Evolutionary conservation across 1,139 yeast genomes (phyloP).

Genomic region (Candida pseudocylindracea): DNA sequence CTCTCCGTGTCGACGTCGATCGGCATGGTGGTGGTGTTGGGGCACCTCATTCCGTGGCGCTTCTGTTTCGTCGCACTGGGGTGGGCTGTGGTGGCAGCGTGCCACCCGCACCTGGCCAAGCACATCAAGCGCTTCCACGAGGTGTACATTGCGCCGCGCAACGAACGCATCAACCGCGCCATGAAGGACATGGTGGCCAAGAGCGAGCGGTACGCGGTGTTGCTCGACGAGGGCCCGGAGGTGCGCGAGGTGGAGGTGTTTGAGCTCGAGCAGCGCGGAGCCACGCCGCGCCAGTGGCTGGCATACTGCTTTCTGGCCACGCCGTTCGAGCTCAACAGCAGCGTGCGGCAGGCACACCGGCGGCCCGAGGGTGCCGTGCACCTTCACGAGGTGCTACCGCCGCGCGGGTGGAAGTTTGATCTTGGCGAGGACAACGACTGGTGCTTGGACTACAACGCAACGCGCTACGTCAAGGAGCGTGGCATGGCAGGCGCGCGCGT

Average conservation of each 20-base stretch:
- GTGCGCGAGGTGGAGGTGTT: conserved; percentile 43
- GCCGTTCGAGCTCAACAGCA: conserved; percentile 29
- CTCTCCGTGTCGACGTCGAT: conserved; percentile 14
- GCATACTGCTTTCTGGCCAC: conserved; percentile 12
- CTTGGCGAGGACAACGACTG: conserved; percentile 32
- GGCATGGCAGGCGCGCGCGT: conserved; percentile 5
- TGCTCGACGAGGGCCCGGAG: conserved; percentile 50
- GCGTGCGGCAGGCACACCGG: conserved; percentile 28
- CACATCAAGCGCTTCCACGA: conserved; percentile 2
- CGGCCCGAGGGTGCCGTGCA: conserved; percentile 41
- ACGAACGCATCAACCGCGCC: conserved; percentile 1
- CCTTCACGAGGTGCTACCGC: conserved; percentile 38
- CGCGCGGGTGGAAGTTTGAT: conserved; percentile 56
- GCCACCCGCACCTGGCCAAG: conserved; percentile 6
- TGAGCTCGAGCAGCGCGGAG: conserved; percentile 49
- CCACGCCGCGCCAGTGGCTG: conserved; percentile 37
- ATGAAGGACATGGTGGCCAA: conserved; percentile 5
- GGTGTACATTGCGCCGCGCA: conserved; percentile 1
- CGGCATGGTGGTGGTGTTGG: conserved; percentile 20
- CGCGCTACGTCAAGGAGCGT: conserved; percentile 28
- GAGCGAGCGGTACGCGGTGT: conserved; percentile 21
- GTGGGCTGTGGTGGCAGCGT: conserved; percentile 25
- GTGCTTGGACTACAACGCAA: conserved; percentile 35
- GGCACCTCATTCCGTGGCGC: conserved; percentile 28
- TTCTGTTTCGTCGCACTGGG: conserved; percentile 25